Percentiles rank a stretch among this genome's conserved stretches.
phyloP scores from a whole-genome alignment of 2,329 filamentous ascomycete species.

The Emydomyces testavorans region DNA sequence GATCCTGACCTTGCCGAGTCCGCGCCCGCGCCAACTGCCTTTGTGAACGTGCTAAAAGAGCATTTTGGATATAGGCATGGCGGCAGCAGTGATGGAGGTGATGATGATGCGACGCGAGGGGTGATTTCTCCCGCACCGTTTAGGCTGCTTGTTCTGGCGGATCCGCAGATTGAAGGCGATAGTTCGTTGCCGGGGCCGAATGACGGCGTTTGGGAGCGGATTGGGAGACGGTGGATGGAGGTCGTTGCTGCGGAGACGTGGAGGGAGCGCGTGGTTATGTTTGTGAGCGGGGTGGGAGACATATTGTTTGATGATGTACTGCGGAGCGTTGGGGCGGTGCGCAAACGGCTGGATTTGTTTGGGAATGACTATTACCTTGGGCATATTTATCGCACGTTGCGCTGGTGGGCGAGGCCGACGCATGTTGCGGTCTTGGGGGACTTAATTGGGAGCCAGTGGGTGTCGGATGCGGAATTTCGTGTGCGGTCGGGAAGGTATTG shows the following conservation, averaged over 20 bases:
- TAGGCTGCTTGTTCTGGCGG: slow-evolving; percentile 73
- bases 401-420: slow-evolving; percentile 75
- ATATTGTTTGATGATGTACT: slow-evolving; percentile 57
- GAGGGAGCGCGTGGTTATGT: slow-evolving; percentile 9
- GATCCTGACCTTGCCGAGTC: slow-evolving; percentile 17
- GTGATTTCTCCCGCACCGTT: slow-evolving; percentile 52
- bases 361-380: slow-evolving; percentile 93
- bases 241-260: slow-evolving; percentile 15
- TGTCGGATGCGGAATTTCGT: slow-evolving; percentile 72
- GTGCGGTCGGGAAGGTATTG: slow-evolving; percentile 64
- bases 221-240: slow-evolving; percentile 30
- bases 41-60: slow-evolving; percentile 29
- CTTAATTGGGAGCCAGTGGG: slow-evolving; percentile 89
- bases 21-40: slow-evolving; percentile 14
- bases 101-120: neutral
- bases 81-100: neutral
- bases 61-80: slow-evolving; percentile 22
- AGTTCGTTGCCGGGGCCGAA: slow-evolving; percentile 56
- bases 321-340: slow-evolving; percentile 51
- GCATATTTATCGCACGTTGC: slow-evolving; percentile 74
- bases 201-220: slow-evolving; percentile 34
- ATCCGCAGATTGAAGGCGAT: slow-evolving; percentile 89
- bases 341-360: slow-evolving; percentile 76
- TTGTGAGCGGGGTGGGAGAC: slow-evolving; percentile 19
- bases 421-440: slow-evolving; percentile 86